Base-by-base conservation (phyloP, 495 filamentous ascomycete genomes). In the Neurospora sp. region DNA sequence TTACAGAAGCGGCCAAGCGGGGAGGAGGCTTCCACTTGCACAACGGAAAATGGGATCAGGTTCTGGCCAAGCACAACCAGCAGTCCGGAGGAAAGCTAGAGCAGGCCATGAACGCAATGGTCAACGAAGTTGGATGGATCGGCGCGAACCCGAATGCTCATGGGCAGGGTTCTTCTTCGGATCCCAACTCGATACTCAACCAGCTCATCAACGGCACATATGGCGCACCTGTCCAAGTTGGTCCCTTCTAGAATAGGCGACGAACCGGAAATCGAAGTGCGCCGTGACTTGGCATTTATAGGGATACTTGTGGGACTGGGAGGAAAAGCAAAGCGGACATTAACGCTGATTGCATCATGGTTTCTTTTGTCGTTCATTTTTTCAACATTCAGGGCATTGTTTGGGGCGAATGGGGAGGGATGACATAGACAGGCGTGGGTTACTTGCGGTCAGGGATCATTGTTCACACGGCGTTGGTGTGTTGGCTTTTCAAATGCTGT, bases 21-120 rank as follows among this genome's bases (percentile, higher is more conserved):
- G 95, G 94, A 7, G 96, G 93, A 45, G 96, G 96, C 22, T 96
- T 98, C 76, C 87, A 92, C 74, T 78, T 99, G 74, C 95, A 98
- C 77, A 93, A 94, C 74, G 94, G 92, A 31, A 92, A 92, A 38
- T 99, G 96, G 96, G 96, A 98, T 76, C 90, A 94, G 81, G 94
- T 89, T 75, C 83, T 99, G 68, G 83, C 87, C 3, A 95, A 93
- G 80, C 96, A 99, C 83, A 96, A 98, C 75, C 89, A 94, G 73
- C 90, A 90, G 70, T 93, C 93, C 14, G 91, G 90, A 44, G 94
- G 95, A 9, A 91, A 91, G 78, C 84, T 99, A 81, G 90, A 92
- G 75, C 89, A 89, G 70, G 96, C 94, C 53, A 87, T 97, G 69
- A 85, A 90, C 70, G 91, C 93, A 76, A 88, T 97, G 81, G 86